Evolutionary conservation across 2,329 filamentous ascomycete species (phyloP), one percentile per base, ranked within the genome.

Genomic region (Aspergillus japonicus): DNA sequence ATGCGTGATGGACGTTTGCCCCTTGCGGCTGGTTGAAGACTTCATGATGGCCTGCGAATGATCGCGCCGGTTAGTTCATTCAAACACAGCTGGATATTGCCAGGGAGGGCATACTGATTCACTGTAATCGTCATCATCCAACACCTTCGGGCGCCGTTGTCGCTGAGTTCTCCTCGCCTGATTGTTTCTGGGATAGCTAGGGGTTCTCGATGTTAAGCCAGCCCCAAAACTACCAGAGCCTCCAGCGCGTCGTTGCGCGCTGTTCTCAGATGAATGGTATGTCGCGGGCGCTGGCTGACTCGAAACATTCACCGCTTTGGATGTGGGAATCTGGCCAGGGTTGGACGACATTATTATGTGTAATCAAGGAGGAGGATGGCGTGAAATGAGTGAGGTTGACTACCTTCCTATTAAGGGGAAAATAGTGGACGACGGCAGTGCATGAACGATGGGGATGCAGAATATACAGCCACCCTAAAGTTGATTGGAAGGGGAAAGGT

Each of bases 1-100:
- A 77, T 99, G 95, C 47, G 95, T 98, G 73, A 99, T 99, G 70
- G 91, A 96, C 56, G 92, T 97, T 77, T 97, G 94, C 56, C 95
- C 95, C 69, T 95, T 91, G 60, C 95, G 89, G 69, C 87, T 87
- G 68, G 80, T 87, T 62, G 84, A 82, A 56, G 85, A 84, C 73
- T 79, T 83, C 84, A 87, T 89, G 77, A 82, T 83, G 77, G 82
- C 82, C 85, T 84, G 66, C 35, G 33, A 55, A 57, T 61, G 16
- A 54, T 24, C 56, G 49, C 23, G n/a, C 50, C 55, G 47, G 59
- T 70, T 55, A 69, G 51, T 62, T 56, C 57, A 62, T 48, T 24
- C 33, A 50, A 55, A 39, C 35, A 16, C 47, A 51, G 35, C 14
- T 26, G 48, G 33, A 21, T 21, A 26, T 31, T 47, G 47, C n/a